These are phyloP conservation scores for Vickermania spadyakhi DNA, from an alignment of 208 protist species.

Conservation along the genomic window DNA sequence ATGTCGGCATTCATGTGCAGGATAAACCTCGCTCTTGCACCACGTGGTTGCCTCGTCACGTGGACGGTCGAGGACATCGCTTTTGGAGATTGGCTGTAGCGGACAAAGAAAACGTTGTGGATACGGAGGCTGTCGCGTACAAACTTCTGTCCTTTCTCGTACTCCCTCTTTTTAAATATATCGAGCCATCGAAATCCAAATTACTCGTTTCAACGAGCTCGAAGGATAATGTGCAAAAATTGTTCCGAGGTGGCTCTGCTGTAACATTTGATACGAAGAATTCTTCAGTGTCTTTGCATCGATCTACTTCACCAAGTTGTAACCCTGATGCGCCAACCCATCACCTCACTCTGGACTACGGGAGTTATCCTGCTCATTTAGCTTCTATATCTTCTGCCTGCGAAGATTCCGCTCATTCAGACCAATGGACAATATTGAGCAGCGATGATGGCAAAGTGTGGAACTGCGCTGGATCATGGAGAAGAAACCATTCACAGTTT, in stretches of 20 bases:
- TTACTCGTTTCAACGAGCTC: slow-evolving; percentile 15
- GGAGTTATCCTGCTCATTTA: neutral
- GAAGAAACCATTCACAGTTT: slow-evolving; percentile 6
- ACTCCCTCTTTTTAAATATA: slow-evolving; percentile 5
- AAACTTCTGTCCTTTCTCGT: slow-evolving; percentile 13
- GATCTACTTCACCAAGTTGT: no score
- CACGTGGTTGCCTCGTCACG: slow-evolving; percentile 11
- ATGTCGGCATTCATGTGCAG: slow-evolving; percentile 17
- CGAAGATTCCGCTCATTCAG: neutral
- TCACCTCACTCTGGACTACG: slow-evolving; percentile 4
- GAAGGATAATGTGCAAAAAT: slow-evolving; percentile 10
- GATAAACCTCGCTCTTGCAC: slow-evolving; percentile 9
- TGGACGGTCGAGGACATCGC: slow-evolving; percentile 12
- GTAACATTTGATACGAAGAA: slow-evolving; percentile 17
- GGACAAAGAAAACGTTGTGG: neutral
- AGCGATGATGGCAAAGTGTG: slow-evolving; percentile 30
- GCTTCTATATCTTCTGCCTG: neutral
- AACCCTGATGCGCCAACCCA: neutral
- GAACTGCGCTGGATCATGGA: slow-evolving; percentile 15
- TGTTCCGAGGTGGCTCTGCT: slow-evolving; percentile 15
- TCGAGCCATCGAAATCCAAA: slow-evolving; percentile 1
- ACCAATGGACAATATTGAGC: slow-evolving; percentile 8
- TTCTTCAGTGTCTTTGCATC: neutral
- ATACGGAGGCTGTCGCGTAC: slow-evolving; percentile 8
- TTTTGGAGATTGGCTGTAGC: slow-evolving; percentile 21